Percentiles rank a stretch among this genome's conserved stretches.
These are phyloP conservation scores for Adiantum capillusveneris DNA, from an alignment of 75 land plant genomes.

Conservation along the genomic window DNA sequence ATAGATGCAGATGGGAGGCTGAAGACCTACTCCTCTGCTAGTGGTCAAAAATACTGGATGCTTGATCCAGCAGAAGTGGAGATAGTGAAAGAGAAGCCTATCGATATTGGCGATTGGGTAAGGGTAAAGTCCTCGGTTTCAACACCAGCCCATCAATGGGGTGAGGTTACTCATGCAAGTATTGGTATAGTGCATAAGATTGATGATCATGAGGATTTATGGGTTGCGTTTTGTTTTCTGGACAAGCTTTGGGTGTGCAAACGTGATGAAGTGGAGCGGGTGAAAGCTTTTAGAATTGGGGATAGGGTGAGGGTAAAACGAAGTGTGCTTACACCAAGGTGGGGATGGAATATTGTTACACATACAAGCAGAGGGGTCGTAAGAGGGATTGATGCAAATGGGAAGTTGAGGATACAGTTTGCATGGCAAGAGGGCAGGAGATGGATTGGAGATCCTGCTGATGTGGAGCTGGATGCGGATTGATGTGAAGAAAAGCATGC, in stretches of 20 bases:
- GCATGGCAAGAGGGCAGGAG: conserved; percentile 74
- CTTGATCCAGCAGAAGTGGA: conserved; percentile 94
- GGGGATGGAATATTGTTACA: conserved; percentile 95
- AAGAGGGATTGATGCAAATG: conserved; percentile 88
- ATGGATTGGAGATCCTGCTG: conserved; percentile 94
- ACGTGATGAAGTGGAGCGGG: conserved; percentile 61
- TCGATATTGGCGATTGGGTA: conserved; percentile 82
- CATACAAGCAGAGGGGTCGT: conserved; percentile 70
- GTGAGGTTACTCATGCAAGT: conserved; percentile 72
- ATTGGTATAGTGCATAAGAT: conserved; percentile 81
- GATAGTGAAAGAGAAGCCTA: conserved; percentile 57
- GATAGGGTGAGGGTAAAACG: conserved; percentile 59
- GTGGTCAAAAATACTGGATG: conserved; percentile 74
- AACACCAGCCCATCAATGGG: conserved; percentile 85
- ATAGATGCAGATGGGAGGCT: conserved; percentile 90
- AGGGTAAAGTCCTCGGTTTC: conserved; percentile 50
- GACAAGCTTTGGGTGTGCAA: conserved; percentile 92
- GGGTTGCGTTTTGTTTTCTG: conserved; percentile 84
- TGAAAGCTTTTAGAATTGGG: conserved; percentile 62
- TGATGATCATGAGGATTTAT: conserved; percentile 59
- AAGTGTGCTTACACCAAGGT: conserved; percentile 58
- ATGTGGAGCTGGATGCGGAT: conserved; percentile 58
- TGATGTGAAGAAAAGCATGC: too few relatives aligned
- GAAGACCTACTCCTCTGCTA: conserved; percentile 61
- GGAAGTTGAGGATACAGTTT: conserved; percentile 74